Base-by-base conservation (phyloP, 1,139 yeast species). In the Yamadazyma oceani region DNA sequence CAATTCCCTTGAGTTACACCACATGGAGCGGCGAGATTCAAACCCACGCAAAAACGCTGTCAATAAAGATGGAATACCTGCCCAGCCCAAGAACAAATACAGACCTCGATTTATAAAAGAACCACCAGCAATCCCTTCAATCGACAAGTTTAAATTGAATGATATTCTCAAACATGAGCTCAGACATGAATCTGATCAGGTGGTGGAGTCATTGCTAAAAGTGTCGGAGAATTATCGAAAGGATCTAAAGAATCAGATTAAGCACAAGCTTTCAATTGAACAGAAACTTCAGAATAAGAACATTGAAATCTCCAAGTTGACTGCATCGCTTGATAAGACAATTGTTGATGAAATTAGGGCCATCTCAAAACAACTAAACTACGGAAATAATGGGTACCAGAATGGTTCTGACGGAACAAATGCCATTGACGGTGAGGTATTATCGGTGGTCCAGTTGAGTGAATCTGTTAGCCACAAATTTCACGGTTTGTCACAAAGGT, bases 231-330 rank as follows among this genome's bases (percentile, higher is more conserved):
- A 63, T 39, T 75, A 71, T 48, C 68, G 66, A 32, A 51, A 57
- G 29, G 80, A 75, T 45, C 51, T 75, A 36, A 61, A 69, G 41
- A 44, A 46, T 13, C 71, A 64, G 38, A 59, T 71, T 30, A 58
- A 66, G 34, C 54, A 49, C 27, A 63, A 65, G 37, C 48, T 72
- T 31, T 53, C 64, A 7, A 53, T 62, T 16, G 72, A 69, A 46
- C 73, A 70, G 44, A 56, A 54, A 40, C 56, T 66, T 19, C 73
- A 69, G 42, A 60, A 57, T 40, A 62, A 56, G 46, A 66, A 66
- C 46, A 58, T 64, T 32, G 59, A 55, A 38, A 54, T 60, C 26
- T 69, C 62, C 32, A 62, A 58, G 41, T 48, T 46, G 38, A 55
- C 64, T n/a, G 51, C 47, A 17, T 45, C 45, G 14, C 51, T 59